phyloP scores from a whole-genome alignment of 257 asterid genomes.

The Solanum habrochaites region DNA sequence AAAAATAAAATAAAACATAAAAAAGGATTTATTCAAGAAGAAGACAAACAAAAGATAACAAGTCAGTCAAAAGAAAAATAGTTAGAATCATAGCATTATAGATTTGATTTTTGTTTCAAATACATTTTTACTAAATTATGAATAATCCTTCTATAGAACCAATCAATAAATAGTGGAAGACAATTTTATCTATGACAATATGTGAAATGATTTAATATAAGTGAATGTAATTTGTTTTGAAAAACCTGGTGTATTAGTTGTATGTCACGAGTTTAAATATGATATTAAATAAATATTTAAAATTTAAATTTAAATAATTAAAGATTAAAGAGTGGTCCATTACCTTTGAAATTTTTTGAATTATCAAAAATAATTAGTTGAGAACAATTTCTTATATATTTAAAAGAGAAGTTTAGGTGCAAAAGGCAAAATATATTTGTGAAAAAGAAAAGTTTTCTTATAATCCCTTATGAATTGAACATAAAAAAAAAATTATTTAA shows the following conservation, averaged over 20 bases:
- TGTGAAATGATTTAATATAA: no score
- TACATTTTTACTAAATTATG: background rate
- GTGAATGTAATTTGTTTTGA: background rate
- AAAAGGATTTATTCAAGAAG: background rate
- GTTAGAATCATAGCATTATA: background rate
- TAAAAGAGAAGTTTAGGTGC: background rate
- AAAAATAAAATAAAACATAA: background rate
- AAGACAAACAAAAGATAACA: no score
- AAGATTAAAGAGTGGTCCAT: background rate
- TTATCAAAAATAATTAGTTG: background rate
- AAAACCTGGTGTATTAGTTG: background rate
- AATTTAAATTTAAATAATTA: no score
- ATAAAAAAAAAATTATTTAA: no score
- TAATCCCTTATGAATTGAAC: background rate
- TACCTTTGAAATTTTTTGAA: background rate
- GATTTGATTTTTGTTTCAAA: background rate
- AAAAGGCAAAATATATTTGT: background rate
- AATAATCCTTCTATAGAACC: background rate
- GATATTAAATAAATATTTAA: no score
- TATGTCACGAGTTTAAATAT: background rate
- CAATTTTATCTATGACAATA: background rate
- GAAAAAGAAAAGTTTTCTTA: background rate
- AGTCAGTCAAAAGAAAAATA: background rate
- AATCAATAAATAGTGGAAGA: background rate
- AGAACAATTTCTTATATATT: background rate